These are phyloP conservation scores for Monosporozyma siamensis DNA, from an alignment of 805 yeast genomes.

Conservation along the genomic window DNA sequence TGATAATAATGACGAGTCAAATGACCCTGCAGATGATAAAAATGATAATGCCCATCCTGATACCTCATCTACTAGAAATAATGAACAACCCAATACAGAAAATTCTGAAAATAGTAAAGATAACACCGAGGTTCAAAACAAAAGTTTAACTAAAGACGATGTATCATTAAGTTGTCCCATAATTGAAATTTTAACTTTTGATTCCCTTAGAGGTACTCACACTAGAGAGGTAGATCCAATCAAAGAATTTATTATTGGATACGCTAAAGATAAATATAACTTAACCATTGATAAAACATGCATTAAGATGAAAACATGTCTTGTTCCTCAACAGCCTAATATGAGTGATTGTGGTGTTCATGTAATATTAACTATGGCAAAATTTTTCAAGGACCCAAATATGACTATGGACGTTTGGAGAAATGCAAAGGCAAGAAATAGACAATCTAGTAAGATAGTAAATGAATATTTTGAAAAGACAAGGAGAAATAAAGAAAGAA, in stretches of 20 bases:
- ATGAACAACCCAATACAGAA: not conserved
- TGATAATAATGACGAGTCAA: not conserved
- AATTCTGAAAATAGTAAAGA: not conserved
- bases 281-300: conserved; percentile 38
- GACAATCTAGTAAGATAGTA: conserved; percentile 11
- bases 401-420: conserved; percentile 45
- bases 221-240: conserved; percentile 49
- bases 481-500: conserved; percentile 20
- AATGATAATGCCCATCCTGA: not conserved
- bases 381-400: conserved; percentile 43
- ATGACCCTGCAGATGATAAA: not conserved
- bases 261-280: conserved; percentile 56
- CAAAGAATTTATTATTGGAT: conserved; percentile 50
- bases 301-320: conserved; percentile 40
- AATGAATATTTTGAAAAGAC: conserved; percentile 25
- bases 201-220: conserved; percentile 54
- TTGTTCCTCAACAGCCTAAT: conserved; percentile 78
- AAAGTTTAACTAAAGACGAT: conserved; percentile 7
- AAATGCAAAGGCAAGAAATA: conserved; percentile 14
- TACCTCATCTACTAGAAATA: too few relatives aligned
- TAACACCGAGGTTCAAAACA: not conserved
- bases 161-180: conserved; percentile 14
- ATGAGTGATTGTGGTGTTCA: conserved; percentile 93
- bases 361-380: conserved; percentile 62
- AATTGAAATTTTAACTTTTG: conserved; percentile 51